Evolutionary conservation across 345 rosid genomes (phyloP), one percentile per base, ranked within the genome.

Genomic region (Boechera stricta): DNA sequence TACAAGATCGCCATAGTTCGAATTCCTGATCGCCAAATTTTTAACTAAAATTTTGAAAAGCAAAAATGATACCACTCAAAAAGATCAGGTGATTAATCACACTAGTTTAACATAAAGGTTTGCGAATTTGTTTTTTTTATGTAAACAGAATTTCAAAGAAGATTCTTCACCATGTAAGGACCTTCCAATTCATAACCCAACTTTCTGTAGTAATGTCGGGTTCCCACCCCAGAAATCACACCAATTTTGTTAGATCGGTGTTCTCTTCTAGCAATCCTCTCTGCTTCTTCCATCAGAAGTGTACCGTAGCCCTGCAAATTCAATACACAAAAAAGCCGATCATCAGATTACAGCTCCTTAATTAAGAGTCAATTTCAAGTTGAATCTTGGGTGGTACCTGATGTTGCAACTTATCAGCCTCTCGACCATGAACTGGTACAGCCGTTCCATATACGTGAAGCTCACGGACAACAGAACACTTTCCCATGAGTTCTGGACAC

Each of bases 391-490:
- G 74, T 36, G 38, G 74, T 36, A 60, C 99, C 97, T 93, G 99
- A 84, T 96, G 99, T 79, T 96, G 99, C 84, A 93, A 84, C 81
- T 96, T 96, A 77, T 93, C 98, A 56, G 94, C 87, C 3, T 96
- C 96, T 45, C 99, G 89, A 57, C 96, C 98, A 71, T 96, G 99
- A 74, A 96, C 98, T 28, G 99, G 99, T 74, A 96, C 99, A 62
- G 99, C 98, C 65, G 99, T 93, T 80, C 99, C 99, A 76, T 93
- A 96, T n/a, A 96, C 96, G 74, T 96, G 99, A 82, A 96, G 99
- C 82, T 96, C 99, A 18, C 99, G 98, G 51, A 96, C 92, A 73
- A 96, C 88, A 7, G 97, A 93, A 72, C 99, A 93, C 76, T 86
- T 91, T 69, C 97, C 96, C 56, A 76, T 84, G 28, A 93, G 93